Evolutionary conservation across 2,329 filamentous ascomycete species (phyloP).

Genomic region (Xylaria multiplex): DNA sequence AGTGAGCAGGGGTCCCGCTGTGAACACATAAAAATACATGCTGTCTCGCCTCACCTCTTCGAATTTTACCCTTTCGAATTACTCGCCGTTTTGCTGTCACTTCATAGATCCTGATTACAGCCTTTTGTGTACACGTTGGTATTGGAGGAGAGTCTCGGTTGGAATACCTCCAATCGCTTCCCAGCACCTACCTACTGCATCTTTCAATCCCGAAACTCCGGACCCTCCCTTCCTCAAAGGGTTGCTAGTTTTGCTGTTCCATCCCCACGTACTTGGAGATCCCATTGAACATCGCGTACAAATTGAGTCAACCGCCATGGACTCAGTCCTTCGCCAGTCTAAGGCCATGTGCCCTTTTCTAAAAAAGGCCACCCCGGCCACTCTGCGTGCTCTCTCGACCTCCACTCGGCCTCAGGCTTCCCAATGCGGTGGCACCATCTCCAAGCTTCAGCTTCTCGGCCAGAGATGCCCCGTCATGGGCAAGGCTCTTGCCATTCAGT

Average conservation of each 20-base stretch:
- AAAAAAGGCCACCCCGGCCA: conserved; percentile 91
- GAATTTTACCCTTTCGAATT: conserved; percentile 2
- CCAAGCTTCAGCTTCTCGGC: conserved; percentile 92
- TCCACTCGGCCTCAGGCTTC: conserved; percentile 73
- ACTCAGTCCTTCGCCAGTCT: conserved; percentile 92
- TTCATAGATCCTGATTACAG: conserved; percentile 8
- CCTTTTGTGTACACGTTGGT: neutral
- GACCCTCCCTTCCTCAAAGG: neutral
- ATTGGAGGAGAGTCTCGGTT: conserved; percentile 18
- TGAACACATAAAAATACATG: conserved; percentile 29
- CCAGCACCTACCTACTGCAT: conserved; percentile 4
- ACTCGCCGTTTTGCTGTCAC: neutral
- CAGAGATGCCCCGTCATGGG: conserved; percentile 98
- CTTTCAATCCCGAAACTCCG: neutral
- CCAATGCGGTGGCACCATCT: conserved; percentile 91
- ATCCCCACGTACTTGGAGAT: neutral
- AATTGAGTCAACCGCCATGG: conserved; percentile 69
- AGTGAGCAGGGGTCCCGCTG: conserved; percentile 1
- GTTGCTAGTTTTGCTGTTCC: neutral
- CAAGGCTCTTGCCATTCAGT: conserved; percentile 92
- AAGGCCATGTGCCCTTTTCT: conserved; percentile 98
- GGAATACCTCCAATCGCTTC: conserved; percentile 17
- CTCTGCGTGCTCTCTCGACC: conserved; percentile 87
- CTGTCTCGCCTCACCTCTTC: conserved; percentile 24
- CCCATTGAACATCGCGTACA: neutral